phyloP scores from a whole-genome alignment of 768 basidiomycete genomes.

The Lentinus tigrinus region DNA sequence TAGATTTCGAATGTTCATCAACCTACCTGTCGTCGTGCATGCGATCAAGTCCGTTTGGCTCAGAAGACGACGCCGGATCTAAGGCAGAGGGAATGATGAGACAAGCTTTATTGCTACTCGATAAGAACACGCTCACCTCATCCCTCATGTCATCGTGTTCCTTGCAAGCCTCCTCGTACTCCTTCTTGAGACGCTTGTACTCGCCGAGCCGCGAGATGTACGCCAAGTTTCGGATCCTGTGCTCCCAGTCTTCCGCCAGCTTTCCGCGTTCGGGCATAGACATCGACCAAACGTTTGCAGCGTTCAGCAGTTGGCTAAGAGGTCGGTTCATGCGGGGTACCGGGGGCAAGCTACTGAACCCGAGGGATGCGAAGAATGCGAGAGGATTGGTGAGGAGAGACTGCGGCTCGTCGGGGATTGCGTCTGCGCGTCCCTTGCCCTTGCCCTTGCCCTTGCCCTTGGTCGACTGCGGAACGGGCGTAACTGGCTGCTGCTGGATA shows the following conservation, averaged over 20 bases:
- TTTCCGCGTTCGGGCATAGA: conserved; percentile 46
- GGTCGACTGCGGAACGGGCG: not conserved
- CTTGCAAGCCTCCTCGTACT: conserved; percentile 39
- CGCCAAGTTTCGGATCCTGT: conserved; percentile 35
- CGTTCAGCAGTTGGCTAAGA: conserved; percentile 37
- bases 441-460: not conserved
- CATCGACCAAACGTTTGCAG: conserved; percentile 52
- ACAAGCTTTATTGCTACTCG: not conserved
- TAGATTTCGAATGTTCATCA: not conserved
- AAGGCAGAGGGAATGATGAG: not conserved
- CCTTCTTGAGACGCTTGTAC: conserved; percentile 41
- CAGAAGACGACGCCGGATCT: conserved; percentile 60
- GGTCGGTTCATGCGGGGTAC: conserved; percentile 37
- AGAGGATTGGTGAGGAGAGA: conserved; percentile 1
- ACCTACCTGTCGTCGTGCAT: conserved; percentile 71
- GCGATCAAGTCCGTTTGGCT: conserved; percentile 60
- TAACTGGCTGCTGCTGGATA: conserved; percentile 24
- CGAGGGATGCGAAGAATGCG: conserved; percentile 36
- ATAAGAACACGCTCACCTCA: conserved; percentile 41
- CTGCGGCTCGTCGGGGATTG: not conserved
- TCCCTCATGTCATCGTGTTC: conserved; percentile 43
- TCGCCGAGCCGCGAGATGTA: conserved; percentile 35
- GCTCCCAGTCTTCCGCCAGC: conserved; percentile 48
- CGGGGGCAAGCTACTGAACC: conserved; percentile 34
- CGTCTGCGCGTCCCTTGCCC: not conserved